These are phyloP conservation scores for Durotheca rogersii DNA, from an alignment of 495 filamentous ascomycete species.

Conservation along the genomic window DNA sequence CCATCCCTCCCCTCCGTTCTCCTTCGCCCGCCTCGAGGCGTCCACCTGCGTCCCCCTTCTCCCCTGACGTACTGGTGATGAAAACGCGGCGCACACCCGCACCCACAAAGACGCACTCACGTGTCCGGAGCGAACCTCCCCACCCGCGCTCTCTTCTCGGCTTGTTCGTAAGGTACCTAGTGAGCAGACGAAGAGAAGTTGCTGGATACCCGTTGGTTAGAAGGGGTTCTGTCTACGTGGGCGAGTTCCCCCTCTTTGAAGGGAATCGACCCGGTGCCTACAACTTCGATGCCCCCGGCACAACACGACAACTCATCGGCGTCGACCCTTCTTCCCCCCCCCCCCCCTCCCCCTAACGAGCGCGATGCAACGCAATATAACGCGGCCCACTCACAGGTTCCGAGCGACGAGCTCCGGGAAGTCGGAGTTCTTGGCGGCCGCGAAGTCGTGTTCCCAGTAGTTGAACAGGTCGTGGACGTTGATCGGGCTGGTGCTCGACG, in stretches of 20 bases:
- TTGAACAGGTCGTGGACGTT: conserved; percentile 41
- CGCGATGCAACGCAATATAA: too few relatives aligned
- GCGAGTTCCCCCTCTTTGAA: background rate
- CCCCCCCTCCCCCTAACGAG: too few relatives aligned
- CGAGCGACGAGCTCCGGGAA: conserved; percentile 38
- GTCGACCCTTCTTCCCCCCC: too few relatives aligned
- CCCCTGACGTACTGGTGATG: background rate
- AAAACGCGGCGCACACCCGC: background rate
- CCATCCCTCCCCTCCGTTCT: background rate
- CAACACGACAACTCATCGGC: too few relatives aligned
- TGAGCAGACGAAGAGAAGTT: conserved; percentile 14
- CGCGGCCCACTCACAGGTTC: conserved; percentile 32
- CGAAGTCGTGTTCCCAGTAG: conserved; percentile 50
- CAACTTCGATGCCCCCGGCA: too few relatives aligned
- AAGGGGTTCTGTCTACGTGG: conserved; percentile 5
- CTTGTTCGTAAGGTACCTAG: background rate
- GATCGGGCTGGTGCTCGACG: conserved; percentile 37
- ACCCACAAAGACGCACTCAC: background rate
- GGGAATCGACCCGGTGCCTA: too few relatives aligned
- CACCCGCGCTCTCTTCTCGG: background rate
- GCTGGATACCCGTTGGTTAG: conserved; percentile 13
- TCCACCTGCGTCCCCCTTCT: background rate
- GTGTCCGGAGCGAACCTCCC: background rate
- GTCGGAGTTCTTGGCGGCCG: conserved; percentile 37
- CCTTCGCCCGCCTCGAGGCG: background rate